These are phyloP conservation scores for Coemansia sp. DNA, from an alignment of 192 early-diverging fungal genomes.

Conservation along the genomic window DNA sequence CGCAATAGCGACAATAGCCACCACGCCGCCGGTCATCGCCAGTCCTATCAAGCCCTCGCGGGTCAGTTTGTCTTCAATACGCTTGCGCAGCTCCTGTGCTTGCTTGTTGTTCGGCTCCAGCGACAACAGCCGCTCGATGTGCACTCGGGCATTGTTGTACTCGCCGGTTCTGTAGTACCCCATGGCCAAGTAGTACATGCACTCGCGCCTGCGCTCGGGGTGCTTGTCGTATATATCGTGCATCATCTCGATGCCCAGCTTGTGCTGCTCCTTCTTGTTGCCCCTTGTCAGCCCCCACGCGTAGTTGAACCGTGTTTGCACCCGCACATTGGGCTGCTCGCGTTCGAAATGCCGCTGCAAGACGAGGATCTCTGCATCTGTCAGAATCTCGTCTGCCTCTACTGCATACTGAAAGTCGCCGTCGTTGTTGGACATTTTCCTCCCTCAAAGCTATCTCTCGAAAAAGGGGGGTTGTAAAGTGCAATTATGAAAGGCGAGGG, in stretches of 20 bases:
- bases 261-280: conserved; percentile 64
- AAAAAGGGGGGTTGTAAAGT: not conserved
- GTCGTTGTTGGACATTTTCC: conserved; percentile 24
- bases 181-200: conserved; percentile 90
- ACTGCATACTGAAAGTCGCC: conserved; percentile 40
- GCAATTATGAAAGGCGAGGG: not conserved
- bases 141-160: conserved; percentile 77
- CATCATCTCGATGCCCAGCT: conserved; percentile 70
- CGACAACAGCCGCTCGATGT: conserved; percentile 77
- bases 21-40: conserved; percentile 79
- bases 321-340: conserved; percentile 63
- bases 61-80: conserved; percentile 83
- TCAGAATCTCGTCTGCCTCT: conserved; percentile 45
- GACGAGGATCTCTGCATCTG: conserved; percentile 52
- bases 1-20: conserved; percentile 64
- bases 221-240: conserved; percentile 86
- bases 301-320: conserved; percentile 96
- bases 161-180: conserved; percentile 90
- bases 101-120: conserved; percentile 85
- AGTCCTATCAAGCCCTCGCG: conserved; percentile 85
- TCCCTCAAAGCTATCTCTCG: not conserved
- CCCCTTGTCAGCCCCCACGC: conserved; percentile 89
- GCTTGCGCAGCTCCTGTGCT: conserved; percentile 63
- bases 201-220: conserved; percentile 84
- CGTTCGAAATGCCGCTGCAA: conserved; percentile 70